Conservation (phyloP, 2,329 filamentous ascomycete genomes). For the Fusarium chlamydosporum region DNA sequence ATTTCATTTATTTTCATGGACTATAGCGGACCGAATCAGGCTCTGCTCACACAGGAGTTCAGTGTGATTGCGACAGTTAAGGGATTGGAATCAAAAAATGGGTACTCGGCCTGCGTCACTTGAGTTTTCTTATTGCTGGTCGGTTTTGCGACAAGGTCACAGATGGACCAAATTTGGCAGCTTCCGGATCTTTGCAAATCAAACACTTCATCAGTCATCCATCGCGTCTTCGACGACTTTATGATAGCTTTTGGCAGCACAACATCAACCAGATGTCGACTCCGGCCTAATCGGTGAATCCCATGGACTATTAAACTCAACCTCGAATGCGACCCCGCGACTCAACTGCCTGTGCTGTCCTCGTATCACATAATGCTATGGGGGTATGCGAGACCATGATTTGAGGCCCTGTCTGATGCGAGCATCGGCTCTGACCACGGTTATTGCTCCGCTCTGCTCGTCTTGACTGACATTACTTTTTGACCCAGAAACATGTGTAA, state of each 20-base stretch:
- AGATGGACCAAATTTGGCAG: conserved; percentile 58
- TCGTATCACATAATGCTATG: conserved; percentile 46
- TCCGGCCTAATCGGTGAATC: conserved; percentile 54
- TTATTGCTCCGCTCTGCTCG: conserved; percentile 31
- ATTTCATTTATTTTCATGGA: conserved; percentile 51
- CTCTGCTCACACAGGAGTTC: conserved; percentile 56
- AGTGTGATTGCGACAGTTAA: conserved; percentile 57
- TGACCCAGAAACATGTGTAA: conserved; percentile 54
- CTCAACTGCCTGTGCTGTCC: conserved; percentile 53
- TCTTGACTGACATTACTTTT: conserved; percentile 50
- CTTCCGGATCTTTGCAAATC: conserved; percentile 59
- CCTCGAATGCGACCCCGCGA: conserved; percentile 53
- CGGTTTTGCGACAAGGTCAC: conserved; percentile 57
- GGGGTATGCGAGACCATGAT: conserved; percentile 48
- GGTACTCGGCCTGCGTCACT: conserved; percentile 55
- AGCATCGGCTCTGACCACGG: conserved; percentile 24
- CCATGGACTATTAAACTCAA: conserved; percentile 53
- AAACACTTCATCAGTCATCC: conserved; percentile 58
- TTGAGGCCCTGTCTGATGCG: conserved; percentile 48
- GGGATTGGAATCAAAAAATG: conserved; percentile 55
- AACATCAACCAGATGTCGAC: conserved; percentile 55
- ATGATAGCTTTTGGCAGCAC: conserved; percentile 57
- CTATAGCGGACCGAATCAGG: conserved; percentile 51
- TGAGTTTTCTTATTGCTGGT: conserved; percentile 56
- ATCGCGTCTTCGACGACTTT: conserved; percentile 56